Evolutionary conservation across 2,329 filamentous ascomycete species (phyloP), one percentile per base, ranked within the genome.

Genomic region (Aspergillus carbonarius): DNA sequence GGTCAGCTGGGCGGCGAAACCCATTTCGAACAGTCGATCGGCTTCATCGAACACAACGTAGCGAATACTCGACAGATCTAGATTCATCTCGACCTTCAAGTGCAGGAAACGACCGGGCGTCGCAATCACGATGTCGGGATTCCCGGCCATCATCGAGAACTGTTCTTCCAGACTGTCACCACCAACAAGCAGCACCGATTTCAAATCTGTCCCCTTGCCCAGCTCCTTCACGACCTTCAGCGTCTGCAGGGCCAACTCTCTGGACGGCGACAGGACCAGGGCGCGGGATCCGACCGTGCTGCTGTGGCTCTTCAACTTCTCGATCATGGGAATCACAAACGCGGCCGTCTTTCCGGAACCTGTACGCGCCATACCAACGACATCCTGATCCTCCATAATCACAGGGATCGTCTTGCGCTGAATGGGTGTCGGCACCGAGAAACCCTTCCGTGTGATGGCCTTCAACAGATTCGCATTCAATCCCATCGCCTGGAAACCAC

Each of bases 311-410:
- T 93, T 96, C 61, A 99, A 81, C 65, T 89, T 90, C 79, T 99
- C 92, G 61, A 99, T 92, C 93, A 99, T 96, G 44, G 95, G 95
- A 64, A 99, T 96, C 25, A 98, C 92, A 75, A 99, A 99, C 20
- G 95, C 95, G 1, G 93, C 95, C 1, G 96, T 99, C 81, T 99
- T 99, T 79, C 95, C 95, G 18, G 93, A 98, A 73, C 95, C 95
- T n/a, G 96, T 99, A 65, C 96, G 85, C 7, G 95, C 95, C 95
- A 99, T 99, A 65, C 93, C 96, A 23, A 99, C 93, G n/a, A 98
- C 91, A 82, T 99, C 95, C 77, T 92, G 91, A 55, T 89, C 86
- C 61, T 96, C 90, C 67, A 98, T 82, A 56, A 99, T 87, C 56
- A 98, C 81, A 4, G 95, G 96, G 49, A 99, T 96, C 1, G 95